Conservation (phyloP, 2,329 filamentous ascomycete species). For the Calonectria ilicicola region DNA sequence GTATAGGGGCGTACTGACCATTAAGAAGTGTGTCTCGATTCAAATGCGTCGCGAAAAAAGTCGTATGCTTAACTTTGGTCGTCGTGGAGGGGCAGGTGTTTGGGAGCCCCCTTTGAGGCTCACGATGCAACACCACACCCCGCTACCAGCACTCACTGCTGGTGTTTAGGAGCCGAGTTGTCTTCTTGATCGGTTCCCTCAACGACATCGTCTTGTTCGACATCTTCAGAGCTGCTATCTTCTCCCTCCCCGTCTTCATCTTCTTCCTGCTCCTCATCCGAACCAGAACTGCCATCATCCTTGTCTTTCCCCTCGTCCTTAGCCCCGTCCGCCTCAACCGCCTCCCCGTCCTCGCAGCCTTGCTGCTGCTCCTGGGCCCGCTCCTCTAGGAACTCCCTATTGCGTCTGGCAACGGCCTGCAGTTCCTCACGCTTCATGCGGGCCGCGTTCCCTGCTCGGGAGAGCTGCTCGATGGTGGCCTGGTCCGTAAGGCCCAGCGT, state of each 20-base stretch:
- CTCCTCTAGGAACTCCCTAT: neutral
- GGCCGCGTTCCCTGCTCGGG: constrained; percentile 29
- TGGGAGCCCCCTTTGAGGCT: neutral
- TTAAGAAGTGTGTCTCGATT: neutral
- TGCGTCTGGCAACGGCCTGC: neutral
- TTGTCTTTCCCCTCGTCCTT: neutral
- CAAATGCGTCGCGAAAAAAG: neutral
- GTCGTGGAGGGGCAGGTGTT: neutral
- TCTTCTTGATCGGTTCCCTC: neutral
- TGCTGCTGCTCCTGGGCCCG: neutral
- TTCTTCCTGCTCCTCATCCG: neutral
- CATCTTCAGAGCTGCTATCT: neutral
- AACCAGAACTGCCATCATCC: neutral
- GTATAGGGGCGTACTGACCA: neutral
- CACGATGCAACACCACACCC: neutral
- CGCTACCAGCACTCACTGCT: neutral
- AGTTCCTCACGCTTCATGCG: constrained; percentile 30
- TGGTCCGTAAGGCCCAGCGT: constrained; percentile 38
- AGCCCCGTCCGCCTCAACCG: neutral
- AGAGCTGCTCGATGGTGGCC: constrained; percentile 36
- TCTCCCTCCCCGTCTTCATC: neutral
- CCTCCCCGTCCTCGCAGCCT: neutral
- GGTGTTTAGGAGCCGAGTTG: neutral
- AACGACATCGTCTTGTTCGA: neutral
- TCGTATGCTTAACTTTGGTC: neutral